Base-by-base conservation (phyloP, 306 rosid genomes). In the Quercus ilex region DNA sequence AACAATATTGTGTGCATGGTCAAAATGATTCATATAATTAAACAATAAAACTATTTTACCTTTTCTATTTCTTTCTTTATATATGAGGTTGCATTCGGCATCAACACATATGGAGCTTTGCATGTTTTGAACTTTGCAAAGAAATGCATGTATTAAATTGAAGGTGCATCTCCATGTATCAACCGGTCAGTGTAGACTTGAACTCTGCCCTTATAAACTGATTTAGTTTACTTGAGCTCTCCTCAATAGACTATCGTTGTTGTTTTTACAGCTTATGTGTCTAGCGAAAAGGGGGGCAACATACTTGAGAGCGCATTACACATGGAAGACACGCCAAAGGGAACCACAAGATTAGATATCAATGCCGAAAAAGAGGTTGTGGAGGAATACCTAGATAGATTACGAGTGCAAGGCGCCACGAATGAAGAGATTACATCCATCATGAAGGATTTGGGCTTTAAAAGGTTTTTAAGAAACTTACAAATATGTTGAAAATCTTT, bases 141-240 rank as follows among this genome's bases (percentile, higher is more conserved):
- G 69, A 81, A 55, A 10, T 87, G n/a, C n/a, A n/a, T n/a, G 90
- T 33, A 53, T 10, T 1, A 71, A n/a, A 5, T 1, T 84, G 17
- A 73, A 87, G 43, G 19, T 55, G 23, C 28, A 82, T 31, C 80
- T 86, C 71, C 91, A 90, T 5, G 55, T 78, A 3, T 90, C 93
- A 57, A 90, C 91, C 0, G 90, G 91, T n/a, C n/a, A n/a, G n/a
- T n/a, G n/a, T n/a, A n/a, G n/a, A n/a, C n/a, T n/a, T n/a, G n/a
- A n/a, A n/a, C n/a, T n/a, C n/a, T n/a, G n/a, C n/a, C n/a, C n/a
- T n/a, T n/a, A n/a, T n/a, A n/a, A n/a, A n/a, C n/a, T n/a, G n/a
- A 38, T 38, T 38, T 5, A 55, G 19, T 18, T 17, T 20, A 19
- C 8, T 57, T 11, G 35, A 11, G 33, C 5, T 43, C 2, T 18